phyloP scores from a whole-genome alignment of 1,284 basidiomycete genomes.

The Xerocomus nothofagi region DNA sequence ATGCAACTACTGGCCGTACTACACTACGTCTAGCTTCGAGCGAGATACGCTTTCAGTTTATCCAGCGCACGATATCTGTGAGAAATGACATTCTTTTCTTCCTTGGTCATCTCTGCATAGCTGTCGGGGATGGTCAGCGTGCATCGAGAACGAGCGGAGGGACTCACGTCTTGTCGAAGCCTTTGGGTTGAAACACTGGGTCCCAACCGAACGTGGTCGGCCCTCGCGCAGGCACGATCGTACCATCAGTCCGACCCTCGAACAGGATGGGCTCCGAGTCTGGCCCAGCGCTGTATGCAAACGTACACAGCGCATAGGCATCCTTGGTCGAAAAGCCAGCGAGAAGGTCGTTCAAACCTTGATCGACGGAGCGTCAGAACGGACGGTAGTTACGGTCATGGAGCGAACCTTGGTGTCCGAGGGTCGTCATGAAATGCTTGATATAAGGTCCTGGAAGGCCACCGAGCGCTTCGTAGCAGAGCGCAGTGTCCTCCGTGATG shows the following conservation, averaged over 20 bases:
- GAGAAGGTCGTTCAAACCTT: constrained; percentile 84
- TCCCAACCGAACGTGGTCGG: constrained; percentile 87
- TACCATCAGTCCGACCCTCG: constrained; percentile 87
- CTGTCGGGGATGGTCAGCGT: constrained; percentile 41
- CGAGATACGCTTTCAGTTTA: constrained; percentile 73
- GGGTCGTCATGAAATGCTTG: constrained; percentile 81
- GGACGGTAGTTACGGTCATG: constrained; percentile 13
- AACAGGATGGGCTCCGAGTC: constrained; percentile 83
- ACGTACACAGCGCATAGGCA: constrained; percentile 93
- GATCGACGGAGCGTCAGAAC: background rate
- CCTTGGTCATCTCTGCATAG: constrained; percentile 91
- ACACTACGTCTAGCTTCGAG: constrained; percentile 8
- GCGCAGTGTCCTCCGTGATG: constrained; percentile 96
- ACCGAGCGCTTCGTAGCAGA: constrained; percentile 86
- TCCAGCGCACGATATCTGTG: constrained; percentile 89
- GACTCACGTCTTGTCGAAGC: constrained; percentile 72
- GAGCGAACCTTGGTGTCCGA: constrained; percentile 67
- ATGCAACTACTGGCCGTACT: constrained; percentile 17
- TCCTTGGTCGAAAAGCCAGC: constrained; percentile 79
- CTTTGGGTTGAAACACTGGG: constrained; percentile 82
- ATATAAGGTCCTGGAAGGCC: constrained; percentile 97
- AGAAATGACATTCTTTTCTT: constrained; percentile 86
- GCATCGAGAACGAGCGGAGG: background rate
- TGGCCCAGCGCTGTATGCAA: constrained; percentile 89
- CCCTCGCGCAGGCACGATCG: constrained; percentile 86